Evolutionary conservation across 441 rosid genomes (phyloP), one percentile per base, ranked within the genome.

Genomic region (Codiaeum variegatum): DNA sequence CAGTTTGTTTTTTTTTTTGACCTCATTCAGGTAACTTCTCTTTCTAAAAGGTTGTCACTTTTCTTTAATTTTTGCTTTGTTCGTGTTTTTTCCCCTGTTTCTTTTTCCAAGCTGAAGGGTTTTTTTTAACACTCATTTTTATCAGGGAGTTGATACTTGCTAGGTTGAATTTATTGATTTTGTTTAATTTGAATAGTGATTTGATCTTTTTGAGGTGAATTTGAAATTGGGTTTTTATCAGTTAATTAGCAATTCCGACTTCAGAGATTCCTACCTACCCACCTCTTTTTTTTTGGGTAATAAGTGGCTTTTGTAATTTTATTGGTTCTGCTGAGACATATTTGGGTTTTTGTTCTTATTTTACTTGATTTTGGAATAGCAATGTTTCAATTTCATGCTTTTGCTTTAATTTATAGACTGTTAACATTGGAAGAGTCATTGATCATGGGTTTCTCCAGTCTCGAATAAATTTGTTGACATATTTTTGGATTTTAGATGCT

Each of bases 11-110:
- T 19, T 4, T 46, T 49, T 60, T 54, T 64, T 40, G 6, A 38
- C 40, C 52, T 62, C 44, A 29, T 74, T 66, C 51, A 63, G 76
- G 81, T 55, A 58, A 63, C 21, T 29, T 71, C 55, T 66, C 13
- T 28, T 9, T 36, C 15, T 67, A 26, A 34, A 34, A 59, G 66
- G 47, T 49, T 58, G 54, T 16, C 16, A 47, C 47, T 61, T 26
- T 66, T 52, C 7, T 52, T 23, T 15, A 0, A 16, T 31, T 60
- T 24, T 62, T 24, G 59, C 15, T 58, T 58, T 34, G 3, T 63
- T 40, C n/a, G n/a, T n/a, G n/a, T n/a, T n/a, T n/a, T n/a, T n/a
- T n/a, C n/a, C n/a, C n/a, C n/a, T n/a, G n/a, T n/a, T n/a, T n/a
- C n/a, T 21, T 8, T 21, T 51, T 51, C 52, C 18, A 19, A 38